A percentile compares a stretch with the other conserved stretches of the same genome.
phyloP scores from a whole-genome alignment of 2,329 filamentous ascomycete species.

The Tothia fuscella region DNA sequence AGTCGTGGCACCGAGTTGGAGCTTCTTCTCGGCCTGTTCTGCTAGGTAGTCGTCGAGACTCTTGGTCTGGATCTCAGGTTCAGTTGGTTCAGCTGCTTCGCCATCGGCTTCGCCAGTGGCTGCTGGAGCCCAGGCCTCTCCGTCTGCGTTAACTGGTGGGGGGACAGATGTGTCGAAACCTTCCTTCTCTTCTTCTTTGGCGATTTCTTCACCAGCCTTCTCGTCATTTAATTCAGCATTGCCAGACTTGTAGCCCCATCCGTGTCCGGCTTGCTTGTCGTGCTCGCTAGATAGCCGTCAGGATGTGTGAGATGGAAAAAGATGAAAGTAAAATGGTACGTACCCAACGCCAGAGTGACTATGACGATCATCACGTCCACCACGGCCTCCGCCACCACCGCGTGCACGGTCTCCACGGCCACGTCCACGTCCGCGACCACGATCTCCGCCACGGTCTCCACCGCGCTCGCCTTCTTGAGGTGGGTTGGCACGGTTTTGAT shows the following conservation, averaged over 20 bases:
- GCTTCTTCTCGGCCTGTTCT: constrained; percentile 64
- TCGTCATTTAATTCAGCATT: constrained; percentile 81
- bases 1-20: constrained; percentile 52
- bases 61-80: constrained; percentile 77
- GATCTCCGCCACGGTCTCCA: constrained; percentile 27
- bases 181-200: constrained; percentile 73
- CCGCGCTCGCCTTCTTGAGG: constrained; percentile 54
- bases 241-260: constrained; percentile 78
- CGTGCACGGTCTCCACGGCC: constrained; percentile 32
- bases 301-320: constrained; percentile 1
- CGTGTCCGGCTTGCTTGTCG: constrained; percentile 77
- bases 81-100: constrained; percentile 27
- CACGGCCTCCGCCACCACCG: constrained; percentile 39
- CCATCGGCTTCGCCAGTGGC: constrained; percentile 20
- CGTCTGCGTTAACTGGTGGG: constrained; percentile 32
- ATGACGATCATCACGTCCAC: constrained; percentile 44
- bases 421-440: constrained; percentile 33
- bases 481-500: constrained; percentile 70
- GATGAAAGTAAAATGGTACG: constrained; percentile 28
- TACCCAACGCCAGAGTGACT: constrained; percentile 48
- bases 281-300: constrained; percentile 46
- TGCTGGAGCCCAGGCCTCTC: constrained; percentile 23
- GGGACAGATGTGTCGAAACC: constrained; percentile 32
- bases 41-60: constrained; percentile 83
- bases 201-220: constrained; percentile 80